These are phyloP conservation scores for Suillus cothurnatus DNA, from an alignment of 768 basidiomycete species.

Conservation along the genomic window DNA sequence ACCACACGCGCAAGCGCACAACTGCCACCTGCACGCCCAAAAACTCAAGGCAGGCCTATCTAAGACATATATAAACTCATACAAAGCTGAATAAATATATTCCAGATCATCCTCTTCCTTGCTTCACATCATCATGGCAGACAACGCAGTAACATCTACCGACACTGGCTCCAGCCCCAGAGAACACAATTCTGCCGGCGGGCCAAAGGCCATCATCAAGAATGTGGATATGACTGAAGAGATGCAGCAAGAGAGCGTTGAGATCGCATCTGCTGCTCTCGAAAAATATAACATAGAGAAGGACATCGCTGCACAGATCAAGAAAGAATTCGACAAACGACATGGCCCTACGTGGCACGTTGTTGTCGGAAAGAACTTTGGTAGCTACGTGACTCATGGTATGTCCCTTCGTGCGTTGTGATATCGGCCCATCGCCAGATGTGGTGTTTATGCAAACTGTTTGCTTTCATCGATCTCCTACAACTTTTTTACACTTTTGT, in stretches of 20 bases:
- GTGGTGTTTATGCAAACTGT: slow-evolving; percentile 5
- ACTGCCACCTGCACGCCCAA: slow-evolving; percentile 17
- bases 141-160: slow-evolving; percentile 41
- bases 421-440: neutral
- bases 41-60: slow-evolving; percentile 29
- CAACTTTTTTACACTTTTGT: slow-evolving; percentile 2
- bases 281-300: slow-evolving; percentile 95
- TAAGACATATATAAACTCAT: slow-evolving; percentile 29
- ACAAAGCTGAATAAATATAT: neutral
- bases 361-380: slow-evolving; percentile 99
- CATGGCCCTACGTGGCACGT: slow-evolving; percentile 98
- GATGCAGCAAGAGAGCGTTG: slow-evolving; percentile 94
- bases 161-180: slow-evolving; percentile 49
- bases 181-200: slow-evolving; percentile 38
- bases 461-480: slow-evolving; percentile 7
- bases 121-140: slow-evolving; percentile 46
- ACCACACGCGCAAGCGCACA: slow-evolving; percentile 18
- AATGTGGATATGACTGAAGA: slow-evolving; percentile 97
- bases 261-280: slow-evolving; percentile 82
- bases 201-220: slow-evolving; percentile 90
- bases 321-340: slow-evolving; percentile 95
- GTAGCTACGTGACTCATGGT: slow-evolving; percentile 98
- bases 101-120: slow-evolving; percentile 5
- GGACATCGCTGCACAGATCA: slow-evolving; percentile 97
- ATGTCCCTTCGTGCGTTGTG: slow-evolving; percentile 29